Evolutionary conservation across 202 grass and related monocot species (phyloP).

Genomic region (Eragrostis tef): DNA sequence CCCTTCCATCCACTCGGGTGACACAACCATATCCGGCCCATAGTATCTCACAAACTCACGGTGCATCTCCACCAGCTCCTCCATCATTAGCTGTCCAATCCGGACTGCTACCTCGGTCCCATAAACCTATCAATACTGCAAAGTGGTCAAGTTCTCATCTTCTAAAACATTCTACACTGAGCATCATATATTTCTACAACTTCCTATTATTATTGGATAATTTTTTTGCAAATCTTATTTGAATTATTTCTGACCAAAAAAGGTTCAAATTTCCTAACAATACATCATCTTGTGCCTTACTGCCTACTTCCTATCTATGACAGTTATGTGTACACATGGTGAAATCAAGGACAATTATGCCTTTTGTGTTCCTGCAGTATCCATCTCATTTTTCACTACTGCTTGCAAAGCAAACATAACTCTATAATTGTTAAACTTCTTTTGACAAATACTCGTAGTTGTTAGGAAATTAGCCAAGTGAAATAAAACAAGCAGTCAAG

Average conservation of each 20-base stretch:
- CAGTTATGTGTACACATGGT: too few relatives aligned
- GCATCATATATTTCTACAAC: neutral
- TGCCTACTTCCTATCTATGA: neutral
- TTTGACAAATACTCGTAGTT: too few relatives aligned
- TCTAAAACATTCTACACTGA: slow-evolving; percentile 15
- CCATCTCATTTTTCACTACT: too few relatives aligned
- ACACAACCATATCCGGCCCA: slow-evolving; percentile 52
- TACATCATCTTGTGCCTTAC: neutral
- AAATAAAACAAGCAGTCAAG: neutral
- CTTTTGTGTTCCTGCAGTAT: too few relatives aligned
- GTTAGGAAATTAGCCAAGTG: neutral
- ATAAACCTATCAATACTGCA: slow-evolving; percentile 58
- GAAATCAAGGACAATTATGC: too few relatives aligned
- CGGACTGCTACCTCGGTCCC: slow-evolving; percentile 66
- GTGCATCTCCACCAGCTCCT: slow-evolving; percentile 72
- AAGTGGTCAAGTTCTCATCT: neutral
- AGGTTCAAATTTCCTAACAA: neutral
- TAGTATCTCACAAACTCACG: slow-evolving; percentile 70
- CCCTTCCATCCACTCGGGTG: slow-evolving; percentile 77
- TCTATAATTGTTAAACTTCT: neutral
- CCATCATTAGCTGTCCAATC: slow-evolving; percentile 81
- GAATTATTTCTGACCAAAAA: slow-evolving; percentile 16
- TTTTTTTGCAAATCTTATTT: too few relatives aligned
- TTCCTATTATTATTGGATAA: slow-evolving; percentile 30
- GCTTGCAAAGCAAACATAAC: neutral